These are phyloP conservation scores for Plasmodium malariae DNA, from an alignment of 169 alveolate species.

Conservation along the genomic window DNA sequence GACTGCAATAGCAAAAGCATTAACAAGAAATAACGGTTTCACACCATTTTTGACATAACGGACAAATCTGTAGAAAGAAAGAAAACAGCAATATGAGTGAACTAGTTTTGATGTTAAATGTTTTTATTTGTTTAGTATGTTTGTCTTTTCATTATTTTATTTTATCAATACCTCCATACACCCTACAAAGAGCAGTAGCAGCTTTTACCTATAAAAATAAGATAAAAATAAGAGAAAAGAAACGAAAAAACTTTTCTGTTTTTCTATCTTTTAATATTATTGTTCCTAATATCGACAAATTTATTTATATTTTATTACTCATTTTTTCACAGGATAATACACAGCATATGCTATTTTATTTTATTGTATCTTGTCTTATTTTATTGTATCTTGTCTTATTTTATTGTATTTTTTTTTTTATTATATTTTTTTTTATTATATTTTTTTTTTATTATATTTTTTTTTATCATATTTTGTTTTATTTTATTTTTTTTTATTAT, in stretches of 20 bases:
- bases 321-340: too few relatives aligned
- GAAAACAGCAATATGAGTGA: neutral
- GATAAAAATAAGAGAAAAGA: too few relatives aligned
- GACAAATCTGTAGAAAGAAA: conserved; percentile 45
- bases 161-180: conserved; percentile 79
- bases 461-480: conserved; percentile 23
- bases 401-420: conserved; percentile 2
- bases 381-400: conserved; percentile 7
- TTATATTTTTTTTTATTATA: too few relatives aligned
- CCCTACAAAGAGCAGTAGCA: conserved; percentile 81
- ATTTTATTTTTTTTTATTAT: too few relatives aligned
- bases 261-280: neutral
- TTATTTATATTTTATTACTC: neutral
- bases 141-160: neutral
- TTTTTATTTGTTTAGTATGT: conserved; percentile 11
- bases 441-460: neutral
- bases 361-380: neutral
- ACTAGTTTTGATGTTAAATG: neutral
- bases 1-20: neutral
- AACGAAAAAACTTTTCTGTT: conserved; percentile 2
- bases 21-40: neutral
- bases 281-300: neutral
- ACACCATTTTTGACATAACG: conserved; percentile 61
- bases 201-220: conserved; percentile 80
- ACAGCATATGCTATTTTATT: neutral